Conservation (phyloP, 495 filamentous ascomycete genomes). For the Mytilinidion resinicola region DNA sequence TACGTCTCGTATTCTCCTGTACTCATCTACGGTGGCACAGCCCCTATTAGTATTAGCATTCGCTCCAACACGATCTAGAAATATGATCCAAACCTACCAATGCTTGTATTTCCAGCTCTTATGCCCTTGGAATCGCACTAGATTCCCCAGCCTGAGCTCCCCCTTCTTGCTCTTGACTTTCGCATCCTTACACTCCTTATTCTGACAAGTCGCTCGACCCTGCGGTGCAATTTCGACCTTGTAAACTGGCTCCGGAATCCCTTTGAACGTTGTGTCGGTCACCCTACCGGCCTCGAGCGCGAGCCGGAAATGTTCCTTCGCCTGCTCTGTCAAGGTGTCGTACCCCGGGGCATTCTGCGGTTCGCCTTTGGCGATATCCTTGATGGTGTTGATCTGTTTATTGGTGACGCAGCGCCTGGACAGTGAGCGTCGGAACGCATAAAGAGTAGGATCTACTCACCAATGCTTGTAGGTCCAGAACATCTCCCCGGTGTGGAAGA, state of each 20-base stretch:
- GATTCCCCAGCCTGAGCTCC: neutral
- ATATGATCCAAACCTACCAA: neutral
- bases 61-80: neutral
- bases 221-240: neutral
- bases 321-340: neutral
- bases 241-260: neutral
- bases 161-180: neutral
- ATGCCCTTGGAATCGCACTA: neutral
- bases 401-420: neutral
- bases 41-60: neutral
- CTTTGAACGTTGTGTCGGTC: neutral
- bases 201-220: neutral
- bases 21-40: no score
- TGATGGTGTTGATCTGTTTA: neutral
- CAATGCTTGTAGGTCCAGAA: neutral
- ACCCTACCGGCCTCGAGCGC: neutral
- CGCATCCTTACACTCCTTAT: neutral
- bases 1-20: no score
- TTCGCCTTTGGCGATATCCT: neutral
- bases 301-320: neutral
- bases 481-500: neutral
- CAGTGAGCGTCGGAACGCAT: neutral
- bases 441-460: neutral
- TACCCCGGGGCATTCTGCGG: neutral
- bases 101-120: neutral